Percentiles rank a stretch among this genome's conserved stretches.
These are phyloP conservation scores for Hymenoscyphus infarciens DNA, from an alignment of 2,329 filamentous ascomycete genomes.

Conservation along the genomic window DNA sequence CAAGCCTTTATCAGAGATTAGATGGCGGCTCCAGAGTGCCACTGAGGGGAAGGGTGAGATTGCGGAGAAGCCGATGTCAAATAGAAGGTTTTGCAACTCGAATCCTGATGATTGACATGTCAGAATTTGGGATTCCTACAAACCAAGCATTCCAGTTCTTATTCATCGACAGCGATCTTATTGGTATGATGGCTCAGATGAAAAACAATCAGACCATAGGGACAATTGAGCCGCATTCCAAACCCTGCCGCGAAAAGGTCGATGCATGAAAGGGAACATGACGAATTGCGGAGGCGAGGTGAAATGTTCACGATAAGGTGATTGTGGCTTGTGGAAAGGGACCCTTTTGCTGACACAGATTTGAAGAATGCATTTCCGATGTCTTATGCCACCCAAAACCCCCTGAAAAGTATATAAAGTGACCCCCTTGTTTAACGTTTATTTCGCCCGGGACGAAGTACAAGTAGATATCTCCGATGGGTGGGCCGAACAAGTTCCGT, in stretches of 20 bases:
- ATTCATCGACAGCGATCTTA: not conserved
- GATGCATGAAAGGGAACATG: not conserved
- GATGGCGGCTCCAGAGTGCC: not conserved
- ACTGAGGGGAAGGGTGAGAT: not conserved
- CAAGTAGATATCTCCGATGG: too few species aligned
- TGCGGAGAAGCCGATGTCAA: not conserved
- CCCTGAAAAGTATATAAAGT: too few species aligned
- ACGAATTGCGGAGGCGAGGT: not conserved
- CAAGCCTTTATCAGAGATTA: not conserved
- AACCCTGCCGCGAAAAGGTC: not conserved
- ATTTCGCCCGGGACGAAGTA: too few species aligned
- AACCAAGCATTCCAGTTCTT: not conserved
- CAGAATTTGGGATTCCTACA: not conserved
- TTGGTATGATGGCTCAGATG: slow-evolving; percentile 1
- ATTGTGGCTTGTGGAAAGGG: not conserved
- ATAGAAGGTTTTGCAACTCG: not conserved
- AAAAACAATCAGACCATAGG: not conserved
- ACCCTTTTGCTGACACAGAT: not conserved
- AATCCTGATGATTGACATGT: not conserved
- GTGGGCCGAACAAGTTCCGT: too few species aligned
- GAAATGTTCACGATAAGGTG: not conserved
- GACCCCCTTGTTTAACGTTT: too few species aligned
- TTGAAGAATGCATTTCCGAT: not conserved
- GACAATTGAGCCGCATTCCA: not conserved
- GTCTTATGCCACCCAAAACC: too few species aligned